phyloP scores from a whole-genome alignment of 2,329 filamentous ascomycete genomes.

The Colletotrichum abscissum region DNA sequence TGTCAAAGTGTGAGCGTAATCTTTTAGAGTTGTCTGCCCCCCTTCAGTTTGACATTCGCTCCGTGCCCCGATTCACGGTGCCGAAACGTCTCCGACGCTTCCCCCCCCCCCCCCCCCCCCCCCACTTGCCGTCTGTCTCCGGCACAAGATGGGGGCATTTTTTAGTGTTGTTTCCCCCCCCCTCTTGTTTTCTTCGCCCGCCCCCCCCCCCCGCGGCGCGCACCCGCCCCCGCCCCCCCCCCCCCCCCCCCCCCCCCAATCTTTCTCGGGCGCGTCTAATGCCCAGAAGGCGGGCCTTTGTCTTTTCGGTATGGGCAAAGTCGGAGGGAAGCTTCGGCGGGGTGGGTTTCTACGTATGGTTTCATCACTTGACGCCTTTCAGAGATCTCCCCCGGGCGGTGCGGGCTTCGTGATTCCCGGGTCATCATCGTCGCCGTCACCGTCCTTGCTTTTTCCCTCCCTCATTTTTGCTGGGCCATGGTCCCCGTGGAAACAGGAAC shows the following conservation, averaged over 20 bases:
- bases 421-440: not conserved
- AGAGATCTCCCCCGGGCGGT: not conserved
- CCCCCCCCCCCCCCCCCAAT: not conserved
- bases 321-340: constrained; percentile 14
- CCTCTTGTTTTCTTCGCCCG: too few relatives aligned
- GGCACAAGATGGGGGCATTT: too few relatives aligned
- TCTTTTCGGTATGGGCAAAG: constrained; percentile 18
- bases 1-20: not conserved
- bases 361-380: constrained; percentile 25
- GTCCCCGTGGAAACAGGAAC: constrained; percentile 27
- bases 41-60: not conserved
- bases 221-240: too few relatives aligned
- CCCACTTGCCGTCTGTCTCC: too few relatives aligned
- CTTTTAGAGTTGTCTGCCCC: constrained; percentile 10
- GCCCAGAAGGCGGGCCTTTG: not conserved
- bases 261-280: constrained; percentile 7
- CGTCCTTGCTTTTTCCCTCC: not conserved
- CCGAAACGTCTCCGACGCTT: constrained; percentile 20
- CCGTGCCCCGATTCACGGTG: constrained; percentile 22
- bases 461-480: not conserved
- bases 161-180: too few relatives aligned
- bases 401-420: not conserved
- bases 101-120: not conserved
- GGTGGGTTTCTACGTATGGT: not conserved
- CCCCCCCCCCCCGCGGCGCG: too few relatives aligned